Evolutionary conservation across 352 stramenopile genomes (phyloP).

Genomic region (Globisporangium uncinulatum): DNA sequence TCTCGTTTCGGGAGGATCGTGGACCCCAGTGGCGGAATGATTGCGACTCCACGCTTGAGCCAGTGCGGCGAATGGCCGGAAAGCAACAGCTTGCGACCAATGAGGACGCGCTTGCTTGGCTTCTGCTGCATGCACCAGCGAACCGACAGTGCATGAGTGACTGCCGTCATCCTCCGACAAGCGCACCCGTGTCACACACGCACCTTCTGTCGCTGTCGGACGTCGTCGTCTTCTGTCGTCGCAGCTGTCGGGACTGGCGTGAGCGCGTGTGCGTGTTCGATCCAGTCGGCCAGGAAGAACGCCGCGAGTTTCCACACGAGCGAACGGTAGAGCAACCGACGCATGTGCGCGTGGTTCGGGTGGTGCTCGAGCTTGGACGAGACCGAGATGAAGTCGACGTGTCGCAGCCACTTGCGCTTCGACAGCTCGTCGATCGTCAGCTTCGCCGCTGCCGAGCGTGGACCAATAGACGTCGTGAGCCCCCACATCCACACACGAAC

Average conservation of each 20-base stretch:
- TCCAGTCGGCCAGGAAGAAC: conserved; percentile 38
- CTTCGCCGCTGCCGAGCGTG: conserved; percentile 30
- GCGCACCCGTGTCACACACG: too few relatives aligned
- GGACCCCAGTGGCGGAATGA: conserved; percentile 27
- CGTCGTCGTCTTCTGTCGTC: conserved; percentile 28
- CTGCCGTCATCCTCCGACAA: too few relatives aligned
- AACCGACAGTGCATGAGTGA: neutral
- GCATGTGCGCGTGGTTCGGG: conserved; percentile 6
- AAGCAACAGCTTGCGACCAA: conserved; percentile 15
- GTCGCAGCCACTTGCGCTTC: conserved; percentile 46
- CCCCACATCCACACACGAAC: neutral
- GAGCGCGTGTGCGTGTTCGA: conserved; percentile 7
- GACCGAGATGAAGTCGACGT: conserved; percentile 48
- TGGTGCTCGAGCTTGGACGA: conserved; percentile 24
- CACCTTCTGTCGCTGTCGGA: conserved; percentile 9
- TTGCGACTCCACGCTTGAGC: conserved; percentile 28
- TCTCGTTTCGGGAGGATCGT: conserved; percentile 16
- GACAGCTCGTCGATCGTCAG: conserved; percentile 34
- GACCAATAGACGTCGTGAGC: too few relatives aligned
- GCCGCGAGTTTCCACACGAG: conserved; percentile 49
- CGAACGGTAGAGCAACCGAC: conserved; percentile 22
- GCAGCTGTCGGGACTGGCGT: neutral
- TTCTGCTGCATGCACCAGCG: neutral
- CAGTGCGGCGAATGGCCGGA: conserved; percentile 10
- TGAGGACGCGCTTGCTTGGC: conserved; percentile 4